Evolutionary conservation across 192 early-diverging fungal species (phyloP).

Genomic region (Podochytrium sp.): DNA sequence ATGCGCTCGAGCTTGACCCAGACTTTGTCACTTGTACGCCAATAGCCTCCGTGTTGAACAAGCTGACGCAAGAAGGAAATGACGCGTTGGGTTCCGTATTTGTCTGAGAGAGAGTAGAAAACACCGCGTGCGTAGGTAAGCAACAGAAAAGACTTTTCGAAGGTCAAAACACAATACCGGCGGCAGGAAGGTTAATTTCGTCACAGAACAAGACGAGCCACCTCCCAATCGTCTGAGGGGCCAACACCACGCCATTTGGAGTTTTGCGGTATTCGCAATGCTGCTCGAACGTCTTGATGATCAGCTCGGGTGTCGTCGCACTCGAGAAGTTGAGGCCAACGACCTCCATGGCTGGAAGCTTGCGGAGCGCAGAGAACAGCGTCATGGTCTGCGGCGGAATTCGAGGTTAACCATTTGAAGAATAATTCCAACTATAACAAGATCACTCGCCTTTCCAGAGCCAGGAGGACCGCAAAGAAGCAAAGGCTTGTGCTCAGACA

Average conservation of each 20-base stretch:
- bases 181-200: constrained; percentile 97
- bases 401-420: neutral
- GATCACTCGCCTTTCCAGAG: constrained; percentile 75
- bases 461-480: constrained; percentile 99
- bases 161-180: too few species aligned
- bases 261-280: constrained; percentile 98
- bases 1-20: constrained; percentile 97
- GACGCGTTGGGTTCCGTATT: constrained; percentile 97
- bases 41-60: constrained; percentile 95
- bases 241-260: constrained; percentile 83
- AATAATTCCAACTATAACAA: neutral
- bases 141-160: too few species aligned
- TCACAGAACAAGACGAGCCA: constrained; percentile 99
- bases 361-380: constrained; percentile 91
- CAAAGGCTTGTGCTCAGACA: constrained; percentile 93
- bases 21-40: constrained; percentile 85
- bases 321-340: constrained; percentile 98
- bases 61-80: constrained; percentile 95
- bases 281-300: constrained; percentile 95
- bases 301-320: constrained; percentile 93
- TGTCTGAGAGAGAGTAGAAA: too few species aligned
- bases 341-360: constrained; percentile 93
- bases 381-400: constrained; percentile 83
- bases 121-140: too few species aligned
- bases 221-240: constrained; percentile 79